Evolutionary conservation across 1,284 basidiomycete genomes (phyloP).

Genomic region (Papiliotrema terrestris): DNA sequence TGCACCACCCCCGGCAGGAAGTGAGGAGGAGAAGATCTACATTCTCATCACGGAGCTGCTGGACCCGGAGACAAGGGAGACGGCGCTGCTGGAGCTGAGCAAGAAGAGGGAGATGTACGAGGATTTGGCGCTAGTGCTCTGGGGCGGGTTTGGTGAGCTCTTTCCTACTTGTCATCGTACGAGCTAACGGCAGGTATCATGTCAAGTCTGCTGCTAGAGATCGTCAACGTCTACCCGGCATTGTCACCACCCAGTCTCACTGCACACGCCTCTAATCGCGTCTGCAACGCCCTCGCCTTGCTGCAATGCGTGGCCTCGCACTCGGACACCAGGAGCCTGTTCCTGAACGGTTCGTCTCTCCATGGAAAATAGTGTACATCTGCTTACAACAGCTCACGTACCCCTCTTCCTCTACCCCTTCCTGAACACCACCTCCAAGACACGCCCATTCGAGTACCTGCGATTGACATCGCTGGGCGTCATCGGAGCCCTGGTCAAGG

Average conservation of each 20-base stretch:
- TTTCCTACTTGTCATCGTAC: background rate
- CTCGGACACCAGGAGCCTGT: conserved; percentile 85
- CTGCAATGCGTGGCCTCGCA: conserved; percentile 97
- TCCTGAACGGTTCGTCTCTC: conserved; percentile 68
- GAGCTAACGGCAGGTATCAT: conserved; percentile 72
- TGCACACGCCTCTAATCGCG: conserved; percentile 97
- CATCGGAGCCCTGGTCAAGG: conserved; percentile 96
- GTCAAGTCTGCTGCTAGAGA: conserved; percentile 97
- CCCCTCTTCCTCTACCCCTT: conserved; percentile 99
- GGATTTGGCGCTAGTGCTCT: conserved; percentile 93
- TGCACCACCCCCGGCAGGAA: conserved; percentile 39
- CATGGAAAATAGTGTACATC: too few species aligned
- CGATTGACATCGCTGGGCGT: conserved; percentile 96
- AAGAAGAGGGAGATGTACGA: conserved; percentile 99
- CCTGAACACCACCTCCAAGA: conserved; percentile 98
- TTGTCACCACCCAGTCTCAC: conserved; percentile 94
- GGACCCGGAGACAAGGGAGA: conserved; percentile 65
- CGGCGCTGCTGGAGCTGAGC: conserved; percentile 87
- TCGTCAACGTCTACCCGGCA: conserved; percentile 96
- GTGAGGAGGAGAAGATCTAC: conserved; percentile 56
- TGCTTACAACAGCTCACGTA: conserved; percentile 71
- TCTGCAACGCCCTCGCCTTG: conserved; percentile 97
- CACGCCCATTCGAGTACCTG: conserved; percentile 97
- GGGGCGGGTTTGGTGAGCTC: conserved; percentile 94
- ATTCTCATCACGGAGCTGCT: conserved; percentile 54